Evolutionary conservation across 116 monocot genomes (phyloP), one percentile per base, ranked within the genome.

Genomic region (Iris pallida): DNA sequence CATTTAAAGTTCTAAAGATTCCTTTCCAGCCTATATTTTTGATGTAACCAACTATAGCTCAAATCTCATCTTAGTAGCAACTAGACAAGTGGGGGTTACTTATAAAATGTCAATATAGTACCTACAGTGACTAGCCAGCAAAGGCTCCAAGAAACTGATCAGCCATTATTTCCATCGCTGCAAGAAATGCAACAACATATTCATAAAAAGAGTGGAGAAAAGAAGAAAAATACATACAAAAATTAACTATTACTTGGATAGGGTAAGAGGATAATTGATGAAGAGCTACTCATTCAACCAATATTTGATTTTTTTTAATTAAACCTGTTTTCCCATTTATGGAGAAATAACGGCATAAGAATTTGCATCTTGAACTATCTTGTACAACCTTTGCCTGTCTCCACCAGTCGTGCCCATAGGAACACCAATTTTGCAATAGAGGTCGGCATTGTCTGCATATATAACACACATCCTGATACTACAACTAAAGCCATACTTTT

Each of bases 131-230:
- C 68, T 91, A 96, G 14, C 86, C 89, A 16, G 80, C 74, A 67
- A 96, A 96, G 20, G 89, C 88, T 63, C 89, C 96, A 59, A 89
- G 92, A 89, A 91, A 96, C 54, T 89, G 82, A 11, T 89, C 81
- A 5, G 88, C 89, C 96, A 96, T 91, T 54, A 89, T 86, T 70
- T 96, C 86, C 86, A 96, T 91, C 8, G 91, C 89, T 18, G 89
- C 89, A 75, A 96, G 91, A 77, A 96, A 96, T 71, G 92, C 92
- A 72, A 96, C 91, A 75, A 96, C 91, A 91, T 91, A 75, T 20
- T 61, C 73, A 71, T 43, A 56, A 63, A 57, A 63, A 56, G 51
- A 68, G 47, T 6, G 44, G 8, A 42, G 0, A 14, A 58, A 52
- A 16, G 8, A 20, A 45, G n/a, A n/a, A 72, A 49, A 0, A 18